phyloP scores from a whole-genome alignment of 148 eudicot species.

The Spergularia bocconei region DNA sequence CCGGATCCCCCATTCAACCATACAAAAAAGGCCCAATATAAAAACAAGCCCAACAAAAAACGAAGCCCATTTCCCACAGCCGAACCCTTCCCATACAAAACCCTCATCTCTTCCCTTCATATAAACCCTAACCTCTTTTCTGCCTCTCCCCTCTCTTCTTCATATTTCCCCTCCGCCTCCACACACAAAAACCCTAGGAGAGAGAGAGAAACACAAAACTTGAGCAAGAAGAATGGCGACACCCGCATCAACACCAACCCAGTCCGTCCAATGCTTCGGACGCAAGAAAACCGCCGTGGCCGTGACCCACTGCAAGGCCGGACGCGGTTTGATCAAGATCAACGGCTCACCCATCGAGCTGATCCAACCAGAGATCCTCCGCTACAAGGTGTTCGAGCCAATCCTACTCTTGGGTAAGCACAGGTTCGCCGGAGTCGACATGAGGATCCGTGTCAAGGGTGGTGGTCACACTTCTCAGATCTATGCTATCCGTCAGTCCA shows the following conservation, averaged over 20 bases:
- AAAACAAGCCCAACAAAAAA: too few species aligned
- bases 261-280: constrained; percentile 22
- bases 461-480: constrained; percentile 20
- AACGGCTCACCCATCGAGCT: constrained; percentile 21
- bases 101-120: too few species aligned
- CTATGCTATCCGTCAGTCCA: constrained; percentile 12
- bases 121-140: too few species aligned
- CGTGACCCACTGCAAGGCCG: constrained; percentile 21
- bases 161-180: too few species aligned
- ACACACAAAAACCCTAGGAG: neutral
- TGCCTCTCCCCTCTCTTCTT: too few species aligned
- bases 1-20: too few species aligned
- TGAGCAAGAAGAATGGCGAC: constrained; percentile 19
- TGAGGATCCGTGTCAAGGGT: constrained; percentile 16
- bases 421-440: constrained; percentile 12
- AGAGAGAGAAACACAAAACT: neutral
- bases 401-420: constrained; percentile 11
- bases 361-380: constrained; percentile 19
- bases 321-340: constrained; percentile 1
- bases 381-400: constrained; percentile 21
- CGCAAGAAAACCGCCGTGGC: constrained; percentile 19
- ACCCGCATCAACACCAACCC: neutral
- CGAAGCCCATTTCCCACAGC: too few species aligned
- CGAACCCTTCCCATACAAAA: too few species aligned
- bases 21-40: too few species aligned